Percentiles rank a stretch among this genome's conserved stretches.
Conservation (phyloP, 1,139 yeast genomes). For the Hyphopichia fennica region DNA sequence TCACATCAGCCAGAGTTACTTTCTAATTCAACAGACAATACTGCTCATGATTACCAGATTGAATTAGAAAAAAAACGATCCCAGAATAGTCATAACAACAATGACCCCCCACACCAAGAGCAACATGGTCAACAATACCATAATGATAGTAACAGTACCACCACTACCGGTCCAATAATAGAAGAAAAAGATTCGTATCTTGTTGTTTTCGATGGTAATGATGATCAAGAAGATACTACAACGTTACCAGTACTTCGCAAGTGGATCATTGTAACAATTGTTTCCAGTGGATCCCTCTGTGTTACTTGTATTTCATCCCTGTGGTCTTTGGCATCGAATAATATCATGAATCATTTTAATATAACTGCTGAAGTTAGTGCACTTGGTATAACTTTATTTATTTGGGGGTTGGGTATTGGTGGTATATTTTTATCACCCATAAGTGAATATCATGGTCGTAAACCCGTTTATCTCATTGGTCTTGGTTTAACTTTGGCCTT, state of each 20-base stretch:
- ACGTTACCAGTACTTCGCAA: conserved; percentile 22
- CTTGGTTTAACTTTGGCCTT: conserved; percentile 22
- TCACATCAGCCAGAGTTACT: no score
- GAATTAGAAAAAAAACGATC: no score
- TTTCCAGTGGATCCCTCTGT: conserved; percentile 25
- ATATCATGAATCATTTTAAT: conserved; percentile 23
- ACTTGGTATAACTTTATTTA: conserved; percentile 29
- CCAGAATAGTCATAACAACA: no score
- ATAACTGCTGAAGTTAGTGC: conserved; percentile 27
- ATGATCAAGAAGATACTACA: conserved; percentile 27
- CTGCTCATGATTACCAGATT: no score
- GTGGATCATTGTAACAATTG: conserved; percentile 28
- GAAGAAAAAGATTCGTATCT: conserved; percentile 8
- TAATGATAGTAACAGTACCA: no score
- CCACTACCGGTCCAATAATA: no score
- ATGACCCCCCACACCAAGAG: no score
- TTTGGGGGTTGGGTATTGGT: conserved; percentile 33
- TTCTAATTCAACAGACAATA: no score
- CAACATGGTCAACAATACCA: no score
- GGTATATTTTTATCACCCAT: conserved; percentile 34
- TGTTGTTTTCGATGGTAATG: conserved; percentile 25
- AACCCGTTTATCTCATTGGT: conserved; percentile 25
- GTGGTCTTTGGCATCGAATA: conserved; percentile 30
- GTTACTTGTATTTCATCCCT: conserved; percentile 33
- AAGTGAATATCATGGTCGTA: conserved; percentile 35